These are phyloP conservation scores for Microthlaspi erraticum DNA, from an alignment of 345 rosid genomes.

Conservation along the genomic window DNA sequence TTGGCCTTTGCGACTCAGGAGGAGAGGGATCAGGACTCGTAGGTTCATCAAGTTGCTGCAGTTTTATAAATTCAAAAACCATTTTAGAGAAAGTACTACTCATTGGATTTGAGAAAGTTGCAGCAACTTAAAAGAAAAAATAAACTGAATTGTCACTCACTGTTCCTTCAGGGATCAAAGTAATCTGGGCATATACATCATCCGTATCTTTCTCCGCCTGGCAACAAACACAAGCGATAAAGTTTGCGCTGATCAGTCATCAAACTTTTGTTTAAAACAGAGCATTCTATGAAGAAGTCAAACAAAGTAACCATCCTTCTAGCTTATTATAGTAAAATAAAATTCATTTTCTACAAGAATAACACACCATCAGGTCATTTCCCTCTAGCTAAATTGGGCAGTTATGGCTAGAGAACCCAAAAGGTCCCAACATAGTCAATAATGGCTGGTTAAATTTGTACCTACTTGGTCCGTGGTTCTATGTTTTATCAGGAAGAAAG, in stretches of 20 bases:
- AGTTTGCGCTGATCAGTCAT: neutral
- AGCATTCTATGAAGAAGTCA: conserved; percentile 11
- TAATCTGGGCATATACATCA: conserved; percentile 93
- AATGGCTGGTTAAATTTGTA: neutral
- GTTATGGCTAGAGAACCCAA: conserved; percentile 2
- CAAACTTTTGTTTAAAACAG: neutral
- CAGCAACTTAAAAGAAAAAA: conserved; percentile 25
- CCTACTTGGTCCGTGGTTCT: conserved; percentile 10
- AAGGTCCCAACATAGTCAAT: neutral
- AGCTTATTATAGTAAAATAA: conserved; percentile 5
- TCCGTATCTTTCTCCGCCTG: conserved; percentile 98
- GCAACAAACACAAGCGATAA: conserved; percentile 30
- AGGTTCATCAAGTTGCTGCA: conserved; percentile 65
- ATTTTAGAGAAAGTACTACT: conserved; percentile 1
- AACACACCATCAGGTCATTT: neutral
- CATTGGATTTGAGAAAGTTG: conserved; percentile 1
- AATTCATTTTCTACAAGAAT: conserved; percentile 12
- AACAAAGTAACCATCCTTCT: conserved; percentile 8
- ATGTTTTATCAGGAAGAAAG: neutral
- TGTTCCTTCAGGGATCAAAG: conserved; percentile 66
- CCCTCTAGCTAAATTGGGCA: conserved; percentile 6
- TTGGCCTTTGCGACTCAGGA: conserved; percentile 53
- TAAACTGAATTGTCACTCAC: conserved; percentile 50
- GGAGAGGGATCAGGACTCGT: conserved; percentile 53
- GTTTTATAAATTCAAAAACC: conserved; percentile 8